Evolutionary conservation across 2,329 filamentous ascomycete genomes (phyloP).

Genomic region (Amphichorda felina): DNA sequence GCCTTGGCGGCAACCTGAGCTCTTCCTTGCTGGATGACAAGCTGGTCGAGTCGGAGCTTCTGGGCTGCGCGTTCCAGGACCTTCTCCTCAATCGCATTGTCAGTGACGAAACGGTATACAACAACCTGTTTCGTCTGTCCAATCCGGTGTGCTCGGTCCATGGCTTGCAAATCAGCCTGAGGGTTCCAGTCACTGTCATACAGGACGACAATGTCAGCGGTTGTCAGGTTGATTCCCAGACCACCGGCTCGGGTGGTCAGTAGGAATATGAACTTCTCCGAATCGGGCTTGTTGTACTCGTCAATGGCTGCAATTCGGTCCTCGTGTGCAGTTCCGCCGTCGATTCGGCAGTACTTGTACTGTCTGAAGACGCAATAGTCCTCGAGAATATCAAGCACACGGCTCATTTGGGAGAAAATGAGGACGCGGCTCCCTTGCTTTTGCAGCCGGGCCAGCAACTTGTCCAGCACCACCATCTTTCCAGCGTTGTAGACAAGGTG

Average conservation of each 20-base stretch:
- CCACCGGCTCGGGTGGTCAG: constrained; percentile 93
- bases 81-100: constrained; percentile 97
- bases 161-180: constrained; percentile 94
- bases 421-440: constrained; percentile 87
- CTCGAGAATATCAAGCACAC: constrained; percentile 90
- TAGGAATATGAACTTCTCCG: constrained; percentile 93
- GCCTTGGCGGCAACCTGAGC: constrained; percentile 84
- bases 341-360: constrained; percentile 94
- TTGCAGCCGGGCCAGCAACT: constrained; percentile 72
- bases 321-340: constrained; percentile 92
- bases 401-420: constrained; percentile 99
- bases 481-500: constrained; percentile 88
- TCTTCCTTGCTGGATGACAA: constrained; percentile 96
- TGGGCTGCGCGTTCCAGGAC: constrained; percentile 93
- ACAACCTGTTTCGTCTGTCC: constrained; percentile 97
- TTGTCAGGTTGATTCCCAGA: constrained; percentile 91
- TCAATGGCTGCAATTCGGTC: constrained; percentile 96
- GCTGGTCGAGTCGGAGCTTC: constrained; percentile 88
- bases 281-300: constrained; percentile 92
- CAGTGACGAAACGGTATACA: constrained; percentile 93
- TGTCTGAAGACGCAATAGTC: constrained; percentile 96
- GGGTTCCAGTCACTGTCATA: constrained; percentile 99
- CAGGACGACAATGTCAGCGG: constrained; percentile 87
- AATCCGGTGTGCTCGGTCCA: constrained; percentile 97
- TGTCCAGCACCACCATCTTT: constrained; percentile 96